Evolutionary conservation across 2,329 filamentous ascomycete genomes (phyloP), one percentile per base, ranked within the genome.

Genomic region (Cadophora gregata): DNA sequence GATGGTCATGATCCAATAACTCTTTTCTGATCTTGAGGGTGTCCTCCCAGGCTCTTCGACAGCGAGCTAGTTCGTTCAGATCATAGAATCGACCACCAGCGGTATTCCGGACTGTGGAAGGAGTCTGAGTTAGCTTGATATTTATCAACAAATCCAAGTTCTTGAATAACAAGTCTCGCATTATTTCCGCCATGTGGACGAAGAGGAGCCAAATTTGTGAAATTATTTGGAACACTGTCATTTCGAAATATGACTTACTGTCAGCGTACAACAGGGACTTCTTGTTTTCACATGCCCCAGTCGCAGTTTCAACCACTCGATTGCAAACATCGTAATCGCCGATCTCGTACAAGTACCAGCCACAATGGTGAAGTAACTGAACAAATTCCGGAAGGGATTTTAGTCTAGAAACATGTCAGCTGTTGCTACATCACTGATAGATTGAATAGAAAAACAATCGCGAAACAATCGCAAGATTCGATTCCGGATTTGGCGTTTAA

Each of bases 291-390:
- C 65, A 69, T 10, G 70, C 70, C 8, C 38, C 3, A 16, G n/a
- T 12, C 3, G 56, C 70, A 7, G 65, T 69, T 7, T 70, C 67
- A 1, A 66, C 59, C 8, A 72, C 24, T 7, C 38, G 51, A 12
- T 63, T 36, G 51, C 63, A 70, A 4, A 66, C 33, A n/a, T 65
- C 62, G 50, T 67, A 70, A 50, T 72, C 69, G 47, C 69, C 50
- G 12, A 69, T 36, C 33, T 72, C 69, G 36, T 67, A 66, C 21
- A 70, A 38, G 36, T 70, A 72, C 65, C 70, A 65, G 31, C 67
- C 66, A 53, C 66, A 67, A 58, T 69, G 67, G 12, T 51, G 27
- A 2, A 68, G 36, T 12, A 71, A 59, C 10, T 70, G 38, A 21
- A 71, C 63, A 45, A 71, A 70, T 27, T 66, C 48, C 21, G 24